A percentile compares a stretch with the other conserved stretches of the same genome.
phyloP scores from a whole-genome alignment of 176 grass and related monocot species.

The Poa annua region DNA sequence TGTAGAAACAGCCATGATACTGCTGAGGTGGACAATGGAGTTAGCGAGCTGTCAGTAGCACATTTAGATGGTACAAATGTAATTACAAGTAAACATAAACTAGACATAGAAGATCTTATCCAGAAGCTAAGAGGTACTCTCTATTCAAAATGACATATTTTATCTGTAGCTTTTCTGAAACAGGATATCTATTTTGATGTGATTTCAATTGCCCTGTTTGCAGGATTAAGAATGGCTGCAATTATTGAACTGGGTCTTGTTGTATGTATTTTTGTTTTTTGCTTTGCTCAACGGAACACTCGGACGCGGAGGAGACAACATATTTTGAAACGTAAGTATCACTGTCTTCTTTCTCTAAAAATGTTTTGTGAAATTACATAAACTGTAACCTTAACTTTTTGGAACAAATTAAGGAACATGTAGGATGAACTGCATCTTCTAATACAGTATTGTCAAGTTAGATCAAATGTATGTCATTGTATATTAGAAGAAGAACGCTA shows the following conservation, averaged over 20 bases:
- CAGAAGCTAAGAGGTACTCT: constrained; percentile 67
- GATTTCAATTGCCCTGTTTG: constrained; percentile 32
- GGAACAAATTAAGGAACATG: constrained; percentile 3
- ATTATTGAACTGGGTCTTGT: constrained; percentile 61
- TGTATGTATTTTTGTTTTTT: constrained; percentile 54
- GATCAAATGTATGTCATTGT: background rate
- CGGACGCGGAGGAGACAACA: constrained; percentile 53
- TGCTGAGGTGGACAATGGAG: constrained; percentile 40
- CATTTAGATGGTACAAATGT: constrained; percentile 33
- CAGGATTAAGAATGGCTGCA: constrained; percentile 65
- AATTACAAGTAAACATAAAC: constrained; percentile 37
- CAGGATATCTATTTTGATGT: constrained; percentile 1
- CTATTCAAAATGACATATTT: constrained; percentile 6
- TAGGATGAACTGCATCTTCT: background rate
- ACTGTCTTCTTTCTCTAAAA: background rate
- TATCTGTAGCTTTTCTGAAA: constrained; percentile 14
- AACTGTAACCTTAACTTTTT: background rate
- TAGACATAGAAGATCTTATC: constrained; percentile 67
- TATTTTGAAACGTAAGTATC: constrained; percentile 61
- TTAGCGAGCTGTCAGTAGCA: constrained; percentile 20
- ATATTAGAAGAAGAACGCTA: constrained; percentile 1
- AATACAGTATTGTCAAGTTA: background rate
- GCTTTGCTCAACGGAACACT: constrained; percentile 49
- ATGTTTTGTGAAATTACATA: background rate
- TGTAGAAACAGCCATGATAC: constrained; percentile 52